These are phyloP conservation scores for Chrysosporium queenslandicum DNA, from an alignment of 2,329 filamentous ascomycete genomes.

Conservation along the genomic window DNA sequence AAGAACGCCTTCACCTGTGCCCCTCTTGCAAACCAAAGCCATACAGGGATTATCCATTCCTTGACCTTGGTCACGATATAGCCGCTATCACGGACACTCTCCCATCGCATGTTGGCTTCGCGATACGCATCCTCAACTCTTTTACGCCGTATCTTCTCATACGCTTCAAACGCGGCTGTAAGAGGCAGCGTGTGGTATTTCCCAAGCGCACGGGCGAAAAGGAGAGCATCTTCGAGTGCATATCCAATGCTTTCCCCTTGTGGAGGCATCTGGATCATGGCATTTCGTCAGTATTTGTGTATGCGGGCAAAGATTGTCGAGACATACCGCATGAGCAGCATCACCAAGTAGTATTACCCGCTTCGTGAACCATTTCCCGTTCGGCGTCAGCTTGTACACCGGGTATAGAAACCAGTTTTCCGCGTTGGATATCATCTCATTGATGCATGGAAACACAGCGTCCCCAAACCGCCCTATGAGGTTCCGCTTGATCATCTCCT, in stretches of 20 bases:
- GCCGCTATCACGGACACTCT: slow-evolving; percentile 5
- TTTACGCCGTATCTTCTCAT: slow-evolving; percentile 7
- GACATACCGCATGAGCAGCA: slow-evolving; percentile 37
- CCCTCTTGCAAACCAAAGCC: slow-evolving; percentile 7
- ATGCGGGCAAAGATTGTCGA: not conserved
- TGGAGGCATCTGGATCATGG: slow-evolving; percentile 33
- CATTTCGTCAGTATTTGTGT: not conserved
- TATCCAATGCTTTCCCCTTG: slow-evolving; percentile 37
- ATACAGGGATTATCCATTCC: slow-evolving; percentile 5
- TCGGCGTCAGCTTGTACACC: slow-evolving; percentile 31
- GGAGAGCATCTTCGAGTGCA: slow-evolving; percentile 36
- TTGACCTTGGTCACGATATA: slow-evolving; percentile 11
- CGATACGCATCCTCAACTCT: slow-evolving; percentile 6
- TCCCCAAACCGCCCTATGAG: slow-evolving; percentile 28
- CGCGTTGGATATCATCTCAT: slow-evolving; percentile 26
- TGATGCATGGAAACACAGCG: slow-evolving; percentile 28
- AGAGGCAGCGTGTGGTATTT: not conserved
- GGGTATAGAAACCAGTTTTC: slow-evolving; percentile 26
- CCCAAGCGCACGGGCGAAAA: slow-evolving; percentile 6
- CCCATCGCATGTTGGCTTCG: slow-evolving; percentile 11
- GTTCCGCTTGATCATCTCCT: slow-evolving; percentile 26
- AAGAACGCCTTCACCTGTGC: slow-evolving; percentile 2
- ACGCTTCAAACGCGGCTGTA: slow-evolving; percentile 2
- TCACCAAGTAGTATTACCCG: slow-evolving; percentile 36
- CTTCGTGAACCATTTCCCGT: slow-evolving; percentile 31